These are phyloP conservation scores for Holtermanniella nyarrowii DNA, from an alignment of 768 basidiomycete species.

Conservation along the genomic window DNA sequence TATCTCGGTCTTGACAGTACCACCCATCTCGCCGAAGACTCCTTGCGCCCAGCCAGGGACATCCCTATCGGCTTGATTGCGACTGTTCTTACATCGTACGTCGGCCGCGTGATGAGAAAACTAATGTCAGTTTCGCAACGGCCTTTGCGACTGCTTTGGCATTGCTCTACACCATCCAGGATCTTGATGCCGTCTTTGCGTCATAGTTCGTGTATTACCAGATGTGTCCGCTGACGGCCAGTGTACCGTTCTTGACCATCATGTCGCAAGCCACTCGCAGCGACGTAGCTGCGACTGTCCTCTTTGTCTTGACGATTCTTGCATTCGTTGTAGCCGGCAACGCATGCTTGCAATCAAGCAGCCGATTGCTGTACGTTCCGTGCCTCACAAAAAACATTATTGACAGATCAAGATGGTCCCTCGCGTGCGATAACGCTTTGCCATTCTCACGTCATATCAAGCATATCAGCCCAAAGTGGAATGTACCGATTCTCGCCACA, in stretches of 20 bases:
- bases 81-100: background rate
- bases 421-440: background rate
- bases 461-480: background rate
- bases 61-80: background rate
- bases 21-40: slow-evolving; percentile 3
- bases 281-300: background rate
- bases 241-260: background rate
- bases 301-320: background rate
- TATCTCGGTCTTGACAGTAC: slow-evolving; percentile 1
- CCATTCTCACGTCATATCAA: background rate
- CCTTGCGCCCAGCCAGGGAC: background rate
- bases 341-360: background rate
- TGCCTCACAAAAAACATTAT: no score
- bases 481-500: background rate
- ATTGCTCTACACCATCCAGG: background rate
- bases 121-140: background rate
- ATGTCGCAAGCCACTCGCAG: background rate
- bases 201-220: background rate
- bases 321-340: background rate
- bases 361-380: background rate
- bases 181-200: background rate
- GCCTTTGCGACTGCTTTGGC: background rate
- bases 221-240: background rate
- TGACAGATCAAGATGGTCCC: no score
- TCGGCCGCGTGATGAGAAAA: background rate